These are phyloP conservation scores for Athelia sp. DNA, from an alignment of 1,284 basidiomycete genomes.

Conservation along the genomic window DNA sequence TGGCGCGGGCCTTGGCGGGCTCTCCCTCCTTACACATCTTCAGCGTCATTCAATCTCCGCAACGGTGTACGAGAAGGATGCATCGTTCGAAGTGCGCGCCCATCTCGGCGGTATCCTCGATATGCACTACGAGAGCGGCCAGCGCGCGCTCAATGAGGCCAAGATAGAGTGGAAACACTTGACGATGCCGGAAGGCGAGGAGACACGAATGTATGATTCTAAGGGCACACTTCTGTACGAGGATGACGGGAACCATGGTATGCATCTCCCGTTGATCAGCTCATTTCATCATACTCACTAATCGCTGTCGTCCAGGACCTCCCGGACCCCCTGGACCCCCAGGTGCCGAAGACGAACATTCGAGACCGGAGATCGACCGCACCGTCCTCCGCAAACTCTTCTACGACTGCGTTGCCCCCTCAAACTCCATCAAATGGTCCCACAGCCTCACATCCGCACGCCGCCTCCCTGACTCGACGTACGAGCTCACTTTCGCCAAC, in stretches of 20 bases:
- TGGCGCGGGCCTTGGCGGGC: constrained; percentile 34
- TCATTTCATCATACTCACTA: no score
- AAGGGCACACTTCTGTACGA: no score
- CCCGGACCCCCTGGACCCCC: no score
- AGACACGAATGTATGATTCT: constrained; percentile 13
- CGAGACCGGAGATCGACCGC: constrained; percentile 25
- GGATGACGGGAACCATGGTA: no score
- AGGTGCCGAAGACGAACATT: no score
- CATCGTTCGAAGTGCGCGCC: constrained; percentile 18
- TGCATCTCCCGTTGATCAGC: no score
- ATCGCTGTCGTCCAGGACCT: background rate
- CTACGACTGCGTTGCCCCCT: constrained; percentile 9
- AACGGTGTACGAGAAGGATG: constrained; percentile 30
- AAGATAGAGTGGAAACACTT: constrained; percentile 16
- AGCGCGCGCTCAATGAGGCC: constrained; percentile 22
- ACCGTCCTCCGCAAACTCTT: constrained; percentile 13
- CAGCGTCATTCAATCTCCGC: constrained; percentile 21
- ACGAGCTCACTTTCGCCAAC: constrained; percentile 10
- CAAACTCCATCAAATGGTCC: constrained; percentile 15
- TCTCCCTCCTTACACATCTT: constrained; percentile 31
- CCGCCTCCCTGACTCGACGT: no score
- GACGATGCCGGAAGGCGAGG: constrained; percentile 19
- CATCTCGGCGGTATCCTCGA: constrained; percentile 35
- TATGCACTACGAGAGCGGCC: constrained; percentile 31
- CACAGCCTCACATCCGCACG: constrained; percentile 7